A percentile compares a stretch with the other conserved stretches of the same genome.
These are phyloP conservation scores for Trametes cinnabarina DNA, from an alignment of 768 basidiomycete genomes.

Conservation along the genomic window DNA sequence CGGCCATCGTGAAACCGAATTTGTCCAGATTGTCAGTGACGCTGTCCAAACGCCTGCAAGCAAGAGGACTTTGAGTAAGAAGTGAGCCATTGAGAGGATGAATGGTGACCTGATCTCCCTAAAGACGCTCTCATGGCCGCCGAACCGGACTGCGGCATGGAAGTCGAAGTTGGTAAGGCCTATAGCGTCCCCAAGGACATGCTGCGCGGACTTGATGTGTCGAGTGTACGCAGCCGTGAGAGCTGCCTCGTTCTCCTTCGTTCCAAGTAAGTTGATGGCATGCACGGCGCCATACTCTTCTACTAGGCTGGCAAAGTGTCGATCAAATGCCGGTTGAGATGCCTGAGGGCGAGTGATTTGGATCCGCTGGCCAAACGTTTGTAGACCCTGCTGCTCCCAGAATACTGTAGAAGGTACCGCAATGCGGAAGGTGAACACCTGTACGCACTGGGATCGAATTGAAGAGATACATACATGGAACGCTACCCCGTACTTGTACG, in stretches of 20 bases:
- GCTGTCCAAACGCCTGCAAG: conserved; percentile 53
- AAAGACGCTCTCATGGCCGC: conserved; percentile 85
- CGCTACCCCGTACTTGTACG: conserved; percentile 91
- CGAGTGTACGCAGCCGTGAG: conserved; percentile 80
- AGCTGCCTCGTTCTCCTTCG: conserved; percentile 87
- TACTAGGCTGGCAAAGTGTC: conserved; percentile 84
- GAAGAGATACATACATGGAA: conserved; percentile 71
- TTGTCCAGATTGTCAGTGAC: conserved; percentile 65
- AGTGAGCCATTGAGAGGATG: neutral
- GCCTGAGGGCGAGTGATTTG: conserved; percentile 95
- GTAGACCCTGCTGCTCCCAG: conserved; percentile 97
- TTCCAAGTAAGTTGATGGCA: conserved; percentile 87
- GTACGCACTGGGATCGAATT: neutral
- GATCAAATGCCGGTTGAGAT: conserved; percentile 95
- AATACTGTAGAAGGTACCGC: conserved; percentile 62
- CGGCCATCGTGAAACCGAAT: conserved; percentile 85
- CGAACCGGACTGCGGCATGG: conserved; percentile 73
- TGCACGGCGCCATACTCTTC: conserved; percentile 85
- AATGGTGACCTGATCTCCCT: conserved; percentile 61
- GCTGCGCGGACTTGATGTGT: conserved; percentile 68
- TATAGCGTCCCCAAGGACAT: conserved; percentile 63
- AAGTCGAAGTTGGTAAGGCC: conserved; percentile 92
- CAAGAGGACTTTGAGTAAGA: neutral
- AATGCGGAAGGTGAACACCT: conserved; percentile 1
- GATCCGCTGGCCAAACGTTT: conserved; percentile 91